Evolutionary conservation across 2,329 filamentous ascomycete species (phyloP).

Genomic region (Lachnellula cervina): DNA sequence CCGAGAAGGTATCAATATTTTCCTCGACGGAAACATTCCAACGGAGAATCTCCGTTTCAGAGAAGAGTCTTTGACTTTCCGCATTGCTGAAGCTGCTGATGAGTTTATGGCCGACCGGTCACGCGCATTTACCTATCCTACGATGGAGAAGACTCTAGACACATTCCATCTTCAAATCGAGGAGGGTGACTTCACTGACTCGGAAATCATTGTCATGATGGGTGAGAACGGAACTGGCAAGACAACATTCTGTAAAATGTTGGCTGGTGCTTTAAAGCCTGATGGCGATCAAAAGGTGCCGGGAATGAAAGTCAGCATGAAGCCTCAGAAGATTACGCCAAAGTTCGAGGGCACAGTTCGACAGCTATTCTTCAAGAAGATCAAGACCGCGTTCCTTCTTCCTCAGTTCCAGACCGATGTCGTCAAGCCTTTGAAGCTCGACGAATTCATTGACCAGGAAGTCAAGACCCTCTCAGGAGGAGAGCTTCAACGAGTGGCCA

Average conservation of each 20-base stretch:
- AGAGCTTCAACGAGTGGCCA: slow-evolving; percentile 98
- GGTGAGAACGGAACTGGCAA: slow-evolving; percentile 99
- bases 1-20: slow-evolving; percentile 98
- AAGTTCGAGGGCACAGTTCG: slow-evolving; percentile 97
- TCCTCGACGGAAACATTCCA: slow-evolving; percentile 95
- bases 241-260: slow-evolving; percentile 95
- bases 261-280: slow-evolving; percentile 89
- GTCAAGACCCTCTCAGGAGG: slow-evolving; percentile 98
- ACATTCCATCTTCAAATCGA: slow-evolving; percentile 82
- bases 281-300: slow-evolving; percentile 75
- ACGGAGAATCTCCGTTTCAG: slow-evolving; percentile 98
- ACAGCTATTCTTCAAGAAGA: slow-evolving; percentile 99
- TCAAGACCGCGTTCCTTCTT: slow-evolving; percentile 91
- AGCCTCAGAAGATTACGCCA: slow-evolving; percentile 98
- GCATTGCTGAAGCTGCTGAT: slow-evolving; percentile 82
- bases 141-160: slow-evolving; percentile 89
- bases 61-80: slow-evolving; percentile 94
- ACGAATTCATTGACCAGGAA: slow-evolving; percentile 99
- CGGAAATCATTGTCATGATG: slow-evolving; percentile 99
- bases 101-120: slow-evolving; percentile 82
- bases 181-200: slow-evolving; percentile 85
- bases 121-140: slow-evolving; percentile 80
- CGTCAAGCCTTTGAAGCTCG: slow-evolving; percentile 97
- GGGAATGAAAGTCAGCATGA: slow-evolving; percentile 97
- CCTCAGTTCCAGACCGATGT: slow-evolving; percentile 99